Evolutionary conservation across 257 asterid species (phyloP).

Genomic region (Solanum infundibuliforme): DNA sequence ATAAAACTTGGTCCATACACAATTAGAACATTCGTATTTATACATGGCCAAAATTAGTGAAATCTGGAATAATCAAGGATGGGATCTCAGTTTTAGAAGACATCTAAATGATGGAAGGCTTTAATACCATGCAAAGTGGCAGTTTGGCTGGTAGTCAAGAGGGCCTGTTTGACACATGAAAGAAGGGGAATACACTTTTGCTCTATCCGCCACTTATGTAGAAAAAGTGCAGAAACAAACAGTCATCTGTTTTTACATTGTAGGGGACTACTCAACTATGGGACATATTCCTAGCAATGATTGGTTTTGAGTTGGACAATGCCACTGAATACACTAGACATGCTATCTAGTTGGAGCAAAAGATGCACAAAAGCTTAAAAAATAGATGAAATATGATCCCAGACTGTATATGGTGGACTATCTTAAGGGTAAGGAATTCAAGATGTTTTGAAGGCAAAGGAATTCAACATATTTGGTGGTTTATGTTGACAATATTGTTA

Average conservation of each 20-base stretch:
- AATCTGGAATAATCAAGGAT: not conserved
- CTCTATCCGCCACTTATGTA: not conserved
- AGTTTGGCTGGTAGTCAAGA: not conserved
- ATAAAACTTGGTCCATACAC: not conserved
- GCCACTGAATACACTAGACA: not conserved
- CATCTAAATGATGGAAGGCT: not conserved
- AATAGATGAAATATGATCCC: not conserved
- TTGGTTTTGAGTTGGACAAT: not conserved
- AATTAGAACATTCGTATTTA: not conserved
- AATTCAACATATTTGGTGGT: not conserved
- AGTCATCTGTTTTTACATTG: not conserved
- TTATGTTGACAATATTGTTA: not conserved
- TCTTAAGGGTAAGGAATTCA: not conserved
- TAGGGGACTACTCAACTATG: not conserved
- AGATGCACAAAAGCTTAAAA: not conserved
- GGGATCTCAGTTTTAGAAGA: not conserved
- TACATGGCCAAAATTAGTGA: not conserved
- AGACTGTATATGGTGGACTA: not conserved
- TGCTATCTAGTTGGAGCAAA: not conserved
- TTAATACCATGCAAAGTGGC: not conserved
- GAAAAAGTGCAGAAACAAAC: not conserved
- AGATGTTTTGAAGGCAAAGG: not conserved
- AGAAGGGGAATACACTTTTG: not conserved
- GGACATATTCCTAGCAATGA: not conserved
- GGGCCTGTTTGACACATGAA: not conserved